These are phyloP conservation scores for Craterostigma plantagineum DNA, from an alignment of 257 asterid genomes.

Conservation along the genomic window DNA sequence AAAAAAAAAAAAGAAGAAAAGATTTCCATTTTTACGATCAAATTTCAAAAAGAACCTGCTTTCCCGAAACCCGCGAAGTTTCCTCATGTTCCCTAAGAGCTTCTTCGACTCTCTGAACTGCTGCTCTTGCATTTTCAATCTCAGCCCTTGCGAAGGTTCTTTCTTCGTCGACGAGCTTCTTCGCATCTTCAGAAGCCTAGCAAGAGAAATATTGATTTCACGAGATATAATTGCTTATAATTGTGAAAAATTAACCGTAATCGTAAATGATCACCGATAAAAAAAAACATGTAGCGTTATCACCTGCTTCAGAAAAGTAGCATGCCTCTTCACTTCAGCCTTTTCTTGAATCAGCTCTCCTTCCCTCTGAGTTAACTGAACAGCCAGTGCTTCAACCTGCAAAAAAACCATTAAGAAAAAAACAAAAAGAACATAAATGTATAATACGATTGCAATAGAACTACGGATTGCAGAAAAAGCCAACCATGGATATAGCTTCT, in stretches of 20 bases:
- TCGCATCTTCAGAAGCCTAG: constrained; percentile 98
- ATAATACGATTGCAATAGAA: background rate
- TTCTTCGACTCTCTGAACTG: constrained; percentile 96
- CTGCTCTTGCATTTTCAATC: constrained; percentile 91
- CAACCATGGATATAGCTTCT: constrained; percentile 86
- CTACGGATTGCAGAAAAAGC: constrained; percentile 14
- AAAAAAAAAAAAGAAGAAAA: too few species aligned
- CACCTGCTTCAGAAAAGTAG: constrained; percentile 79
- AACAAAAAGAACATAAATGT: background rate
- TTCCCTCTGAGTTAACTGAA: constrained; percentile 76
- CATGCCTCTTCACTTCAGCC: constrained; percentile 84
- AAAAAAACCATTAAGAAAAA: constrained; percentile 6
- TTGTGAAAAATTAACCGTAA: constrained; percentile 35
- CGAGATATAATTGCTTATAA: background rate
- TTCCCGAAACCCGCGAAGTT: constrained; percentile 65
- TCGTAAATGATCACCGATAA: background rate
- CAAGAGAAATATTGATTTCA: constrained; percentile 3
- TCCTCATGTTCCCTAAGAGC: constrained; percentile 85
- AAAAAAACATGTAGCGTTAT: constrained; percentile 33
- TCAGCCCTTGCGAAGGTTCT: constrained; percentile 84
- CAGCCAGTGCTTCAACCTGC: constrained; percentile 80
- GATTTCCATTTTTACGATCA: background rate
- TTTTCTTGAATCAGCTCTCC: constrained; percentile 88
- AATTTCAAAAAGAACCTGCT: constrained; percentile 68
- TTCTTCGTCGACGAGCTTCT: constrained; percentile 78